Percentiles rank a stretch among this genome's conserved stretches.
phyloP scores from a whole-genome alignment of 2,329 filamentous ascomycete species.

The Aspergillus caelatus region DNA sequence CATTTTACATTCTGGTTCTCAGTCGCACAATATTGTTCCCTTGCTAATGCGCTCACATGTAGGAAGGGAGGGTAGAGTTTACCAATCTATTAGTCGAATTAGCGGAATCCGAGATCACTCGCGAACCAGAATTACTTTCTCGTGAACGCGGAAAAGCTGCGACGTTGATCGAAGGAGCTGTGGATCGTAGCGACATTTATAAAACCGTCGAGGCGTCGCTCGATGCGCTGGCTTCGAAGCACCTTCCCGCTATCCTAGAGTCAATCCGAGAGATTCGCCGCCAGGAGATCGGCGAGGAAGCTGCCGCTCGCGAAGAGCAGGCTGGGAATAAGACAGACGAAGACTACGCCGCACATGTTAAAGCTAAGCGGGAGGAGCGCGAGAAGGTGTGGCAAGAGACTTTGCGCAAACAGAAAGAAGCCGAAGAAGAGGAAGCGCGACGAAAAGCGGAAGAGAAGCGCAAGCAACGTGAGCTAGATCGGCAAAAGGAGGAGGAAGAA shows the following conservation, averaged over 20 bases:
- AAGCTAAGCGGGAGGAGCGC: constrained; percentile 55
- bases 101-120: constrained; percentile 64
- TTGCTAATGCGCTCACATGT: constrained; percentile 18
- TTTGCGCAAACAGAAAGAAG: constrained; percentile 55
- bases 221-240: constrained; percentile 56
- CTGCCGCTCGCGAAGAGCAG: constrained; percentile 56
- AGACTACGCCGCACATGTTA: constrained; percentile 59
- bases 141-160: constrained; percentile 65
- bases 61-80: constrained; percentile 58
- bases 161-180: constrained; percentile 65
- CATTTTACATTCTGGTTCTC: not conserved
- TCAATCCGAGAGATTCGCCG: constrained; percentile 60
- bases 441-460: constrained; percentile 46
- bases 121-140: constrained; percentile 62
- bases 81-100: constrained; percentile 56
- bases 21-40: not conserved
- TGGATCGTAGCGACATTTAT: constrained; percentile 65
- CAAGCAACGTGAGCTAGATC: constrained; percentile 46
- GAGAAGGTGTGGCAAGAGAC: constrained; percentile 54
- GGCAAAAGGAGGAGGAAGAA: constrained; percentile 48
- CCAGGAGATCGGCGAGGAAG: constrained; percentile 61
- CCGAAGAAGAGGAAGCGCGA: constrained; percentile 47
- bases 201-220: constrained; percentile 59
- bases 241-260: constrained; percentile 56
- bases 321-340: constrained; percentile 63